Conservation (phyloP, 441 rosid genomes). For the Syzygium malaccense region DNA sequence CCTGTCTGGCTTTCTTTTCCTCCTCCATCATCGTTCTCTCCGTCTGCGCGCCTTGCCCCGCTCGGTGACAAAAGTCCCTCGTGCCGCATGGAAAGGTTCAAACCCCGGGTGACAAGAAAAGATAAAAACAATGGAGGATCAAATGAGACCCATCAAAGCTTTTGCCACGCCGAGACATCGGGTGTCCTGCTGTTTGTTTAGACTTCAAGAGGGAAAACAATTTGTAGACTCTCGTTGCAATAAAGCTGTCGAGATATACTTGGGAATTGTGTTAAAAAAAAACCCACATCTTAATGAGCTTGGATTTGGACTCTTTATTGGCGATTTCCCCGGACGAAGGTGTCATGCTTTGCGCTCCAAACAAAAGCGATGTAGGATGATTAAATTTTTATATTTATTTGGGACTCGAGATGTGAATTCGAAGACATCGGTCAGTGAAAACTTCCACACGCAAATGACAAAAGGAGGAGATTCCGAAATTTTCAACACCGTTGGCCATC, state of each 20-base stretch:
- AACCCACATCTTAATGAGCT: too few species aligned
- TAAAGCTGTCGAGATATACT: too few species aligned
- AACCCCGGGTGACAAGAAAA: background rate
- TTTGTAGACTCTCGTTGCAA: too few species aligned
- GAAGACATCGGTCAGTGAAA: background rate
- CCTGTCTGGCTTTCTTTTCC: background rate
- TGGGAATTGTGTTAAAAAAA: too few species aligned
- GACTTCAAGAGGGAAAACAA: background rate
- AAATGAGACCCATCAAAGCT: background rate
- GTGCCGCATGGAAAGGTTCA: background rate
- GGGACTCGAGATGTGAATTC: background rate
- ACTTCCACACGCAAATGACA: background rate
- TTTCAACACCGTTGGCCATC: background rate
- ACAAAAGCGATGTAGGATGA: too few species aligned
- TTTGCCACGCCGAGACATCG: background rate
- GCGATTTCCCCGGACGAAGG: too few species aligned
- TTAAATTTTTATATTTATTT: too few species aligned
- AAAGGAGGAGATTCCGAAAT: background rate
- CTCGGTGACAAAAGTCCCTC: background rate
- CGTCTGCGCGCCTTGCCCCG: background rate
- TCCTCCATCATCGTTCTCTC: background rate
- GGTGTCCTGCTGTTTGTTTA: accelerated
- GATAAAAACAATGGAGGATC: background rate
- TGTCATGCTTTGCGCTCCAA: too few species aligned
- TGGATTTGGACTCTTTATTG: too few species aligned